Evolutionary conservation across 169 alveolate genomes (phyloP).

Genomic region (Perkinsus marinus): DNA sequence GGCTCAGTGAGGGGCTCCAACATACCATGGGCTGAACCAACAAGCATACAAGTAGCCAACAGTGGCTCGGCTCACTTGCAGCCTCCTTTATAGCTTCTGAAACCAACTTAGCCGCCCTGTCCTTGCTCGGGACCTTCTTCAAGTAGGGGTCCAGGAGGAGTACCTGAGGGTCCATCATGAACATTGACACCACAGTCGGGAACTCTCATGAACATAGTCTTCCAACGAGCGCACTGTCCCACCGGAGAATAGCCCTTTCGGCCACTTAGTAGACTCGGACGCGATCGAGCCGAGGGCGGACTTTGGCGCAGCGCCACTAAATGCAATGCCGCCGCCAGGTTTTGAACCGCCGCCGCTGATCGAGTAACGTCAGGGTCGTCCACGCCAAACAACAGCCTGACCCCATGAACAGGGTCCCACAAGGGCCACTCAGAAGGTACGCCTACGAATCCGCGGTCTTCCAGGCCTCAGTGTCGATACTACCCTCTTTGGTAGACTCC

Average conservation of each 20-base stretch:
- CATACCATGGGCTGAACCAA: neutral
- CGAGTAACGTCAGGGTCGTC: neutral
- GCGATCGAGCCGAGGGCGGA: neutral
- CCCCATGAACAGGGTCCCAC: neutral
- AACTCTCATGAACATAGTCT: too few relatives aligned
- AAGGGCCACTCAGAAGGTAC: neutral
- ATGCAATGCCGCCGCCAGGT: neutral
- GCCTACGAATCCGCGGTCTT: neutral
- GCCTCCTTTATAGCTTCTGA: neutral
- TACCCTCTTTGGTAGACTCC: neutral
- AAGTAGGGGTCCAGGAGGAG: neutral
- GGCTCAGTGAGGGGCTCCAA: neutral
- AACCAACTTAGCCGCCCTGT: neutral
- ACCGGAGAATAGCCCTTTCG: neutral
- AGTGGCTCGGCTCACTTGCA: neutral
- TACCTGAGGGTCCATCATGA: neutral
- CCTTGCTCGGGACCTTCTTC: neutral
- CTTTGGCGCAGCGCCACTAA: neutral
- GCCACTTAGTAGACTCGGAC: neutral
- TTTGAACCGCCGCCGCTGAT: neutral
- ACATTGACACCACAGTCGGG: too few relatives aligned
- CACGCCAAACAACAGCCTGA: neutral
- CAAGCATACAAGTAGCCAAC: neutral
- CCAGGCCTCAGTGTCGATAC: neutral
- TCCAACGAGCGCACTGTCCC: neutral